These are phyloP conservation scores for Naganishia kalamii DNA, from an alignment of 768 basidiomycete species.

Conservation along the genomic window DNA sequence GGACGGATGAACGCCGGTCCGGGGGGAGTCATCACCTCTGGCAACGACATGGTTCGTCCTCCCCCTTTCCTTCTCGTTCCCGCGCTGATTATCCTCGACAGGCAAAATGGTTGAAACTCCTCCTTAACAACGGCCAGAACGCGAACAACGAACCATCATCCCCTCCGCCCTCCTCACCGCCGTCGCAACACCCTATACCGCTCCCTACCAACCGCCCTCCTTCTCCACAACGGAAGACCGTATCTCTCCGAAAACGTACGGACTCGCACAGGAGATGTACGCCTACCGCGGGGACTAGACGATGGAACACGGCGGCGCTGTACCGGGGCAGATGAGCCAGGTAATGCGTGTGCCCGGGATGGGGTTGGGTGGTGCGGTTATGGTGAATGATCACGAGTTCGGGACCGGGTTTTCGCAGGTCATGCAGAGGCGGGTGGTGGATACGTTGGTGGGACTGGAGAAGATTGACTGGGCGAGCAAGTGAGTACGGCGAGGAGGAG, in stretches of 20 bases:
- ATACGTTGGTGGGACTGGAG: constrained; percentile 15
- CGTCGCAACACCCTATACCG: constrained; percentile 6
- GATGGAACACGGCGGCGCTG: constrained; percentile 30
- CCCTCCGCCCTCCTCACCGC: constrained; percentile 21
- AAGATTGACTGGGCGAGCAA: constrained; percentile 21
- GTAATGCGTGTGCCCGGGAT: constrained; percentile 28
- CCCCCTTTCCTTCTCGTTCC: not conserved
- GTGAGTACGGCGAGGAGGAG: constrained; percentile 13
- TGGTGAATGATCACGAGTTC: constrained; percentile 30
- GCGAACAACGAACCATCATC: constrained; percentile 26
- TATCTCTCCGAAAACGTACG: constrained; percentile 26
- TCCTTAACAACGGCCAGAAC: constrained; percentile 23
- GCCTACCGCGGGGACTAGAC: constrained; percentile 33
- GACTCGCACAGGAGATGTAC: constrained; percentile 28
- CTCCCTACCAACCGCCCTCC: not conserved
- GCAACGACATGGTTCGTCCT: constrained; percentile 33
- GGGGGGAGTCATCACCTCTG: constrained; percentile 32
- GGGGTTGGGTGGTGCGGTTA: constrained; percentile 31
- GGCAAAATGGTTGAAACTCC: constrained; percentile 35
- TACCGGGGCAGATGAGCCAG: constrained; percentile 33
- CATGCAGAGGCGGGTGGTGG: constrained; percentile 19
- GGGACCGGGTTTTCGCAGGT: constrained; percentile 1
- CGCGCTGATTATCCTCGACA: constrained; percentile 4
- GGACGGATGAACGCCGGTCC: constrained; percentile 30
- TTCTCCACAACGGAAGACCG: not conserved